Percentiles rank a stretch among this genome's conserved stretches.
Evolutionary conservation across 2,329 filamentous ascomycete species (phyloP).

Genomic region (Aspergillus costaricaensis): DNA sequence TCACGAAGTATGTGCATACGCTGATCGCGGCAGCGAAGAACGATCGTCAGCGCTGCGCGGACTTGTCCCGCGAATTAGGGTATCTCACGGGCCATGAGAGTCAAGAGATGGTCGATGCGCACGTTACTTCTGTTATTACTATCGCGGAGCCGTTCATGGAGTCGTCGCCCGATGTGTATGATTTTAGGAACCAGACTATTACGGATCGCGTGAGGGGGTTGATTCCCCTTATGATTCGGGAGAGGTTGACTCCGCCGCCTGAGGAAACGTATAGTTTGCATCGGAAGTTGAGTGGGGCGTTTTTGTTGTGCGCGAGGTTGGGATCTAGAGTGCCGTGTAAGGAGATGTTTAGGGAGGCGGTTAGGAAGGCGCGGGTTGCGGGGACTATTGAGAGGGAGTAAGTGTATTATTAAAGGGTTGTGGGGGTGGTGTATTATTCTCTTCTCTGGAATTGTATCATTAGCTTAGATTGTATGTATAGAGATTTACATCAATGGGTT

Average conservation of each 20-base stretch:
- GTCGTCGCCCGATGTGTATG: constrained; percentile 77
- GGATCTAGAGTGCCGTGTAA: constrained; percentile 81
- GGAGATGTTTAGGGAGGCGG: constrained; percentile 65
- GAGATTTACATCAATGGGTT: neutral
- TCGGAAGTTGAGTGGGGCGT: constrained; percentile 91
- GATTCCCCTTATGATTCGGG: constrained; percentile 90
- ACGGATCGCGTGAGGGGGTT: constrained; percentile 85
- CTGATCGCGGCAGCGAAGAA: constrained; percentile 75
- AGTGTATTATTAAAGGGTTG: neutral
- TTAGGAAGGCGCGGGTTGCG: constrained; percentile 30
- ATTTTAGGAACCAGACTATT: constrained; percentile 93
- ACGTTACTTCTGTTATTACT: constrained; percentile 83
- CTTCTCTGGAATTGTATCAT: neutral
- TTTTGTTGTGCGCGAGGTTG: constrained; percentile 83
- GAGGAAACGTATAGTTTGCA: constrained; percentile 98
- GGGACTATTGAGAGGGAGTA: constrained; percentile 10
- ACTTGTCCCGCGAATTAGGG: constrained; percentile 73
- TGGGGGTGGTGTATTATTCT: neutral
- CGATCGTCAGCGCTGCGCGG: constrained; percentile 65
- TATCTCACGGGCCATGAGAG: constrained; percentile 93
- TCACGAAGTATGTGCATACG: constrained; percentile 75
- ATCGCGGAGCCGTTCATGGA: constrained; percentile 87
- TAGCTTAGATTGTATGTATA: neutral
- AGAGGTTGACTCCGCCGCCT: constrained; percentile 84
- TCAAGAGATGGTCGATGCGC: constrained; percentile 81